Percentiles rank a stretch among this genome's conserved stretches.
Evolutionary conservation across 306 rosid genomes (phyloP).

Genomic region (Corylus americana): DNA sequence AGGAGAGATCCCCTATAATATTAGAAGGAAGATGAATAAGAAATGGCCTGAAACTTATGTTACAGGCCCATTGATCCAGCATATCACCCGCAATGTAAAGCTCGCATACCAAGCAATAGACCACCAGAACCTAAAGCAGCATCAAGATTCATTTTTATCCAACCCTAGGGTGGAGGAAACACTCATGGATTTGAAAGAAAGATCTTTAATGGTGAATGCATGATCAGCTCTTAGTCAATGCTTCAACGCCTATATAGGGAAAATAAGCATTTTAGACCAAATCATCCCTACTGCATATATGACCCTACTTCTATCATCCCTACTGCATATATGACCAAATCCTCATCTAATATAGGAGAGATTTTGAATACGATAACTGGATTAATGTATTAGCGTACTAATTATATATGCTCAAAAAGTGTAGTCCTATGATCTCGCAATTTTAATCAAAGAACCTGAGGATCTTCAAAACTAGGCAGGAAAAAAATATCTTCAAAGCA

Average conservation of each 20-base stretch:
- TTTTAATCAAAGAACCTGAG: neutral
- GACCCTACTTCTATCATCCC: neutral
- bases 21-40: no score
- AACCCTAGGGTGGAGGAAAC: neutral
- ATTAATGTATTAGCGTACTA: neutral
- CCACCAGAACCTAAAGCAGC: neutral
- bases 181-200: neutral
- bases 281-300: no score
- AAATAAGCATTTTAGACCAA: neutral
- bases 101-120: conserved; percentile 1
- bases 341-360: neutral
- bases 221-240: neutral
- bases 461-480: neutral
- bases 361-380: neutral
- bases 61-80: neutral
- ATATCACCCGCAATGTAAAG: neutral
- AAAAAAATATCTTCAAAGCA: no score
- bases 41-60: neutral
- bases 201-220: neutral
- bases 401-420: neutral
- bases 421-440: neutral
- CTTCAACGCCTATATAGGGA: neutral
- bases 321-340: neutral
- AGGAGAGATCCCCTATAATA: no score
- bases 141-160: neutral